Conservation (phyloP, 2,329 filamentous ascomycete genomes). For the Exserohilum rostratum region DNA sequence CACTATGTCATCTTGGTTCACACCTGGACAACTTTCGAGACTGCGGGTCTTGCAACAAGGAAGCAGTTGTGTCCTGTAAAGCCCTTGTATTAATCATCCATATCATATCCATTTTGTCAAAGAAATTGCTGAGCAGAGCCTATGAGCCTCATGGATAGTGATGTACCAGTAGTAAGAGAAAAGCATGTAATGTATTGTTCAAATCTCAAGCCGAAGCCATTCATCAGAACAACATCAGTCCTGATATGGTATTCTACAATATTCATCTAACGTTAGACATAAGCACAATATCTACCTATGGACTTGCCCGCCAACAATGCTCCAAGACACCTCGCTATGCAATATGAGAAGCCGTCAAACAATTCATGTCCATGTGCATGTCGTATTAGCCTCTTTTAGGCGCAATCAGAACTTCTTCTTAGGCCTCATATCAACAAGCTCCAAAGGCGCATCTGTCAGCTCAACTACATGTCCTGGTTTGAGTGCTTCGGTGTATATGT, state of each 20-base stretch:
- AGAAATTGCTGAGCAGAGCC: too few species aligned
- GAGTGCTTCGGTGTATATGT: slow-evolving; percentile 77
- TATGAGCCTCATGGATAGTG: too few species aligned
- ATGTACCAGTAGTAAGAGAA: too few species aligned
- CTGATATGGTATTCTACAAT: background rate
- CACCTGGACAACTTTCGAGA: too few species aligned
- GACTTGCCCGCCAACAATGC: background rate
- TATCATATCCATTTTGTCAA: too few species aligned
- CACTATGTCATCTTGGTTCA: too few species aligned
- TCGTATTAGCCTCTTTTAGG: background rate
- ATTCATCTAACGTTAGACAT: background rate
- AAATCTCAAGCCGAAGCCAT: background rate
- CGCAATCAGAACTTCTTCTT: slow-evolving; percentile 27
- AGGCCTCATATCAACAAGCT: slow-evolving; percentile 66
- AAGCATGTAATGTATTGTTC: background rate
- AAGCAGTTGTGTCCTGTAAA: too few species aligned
- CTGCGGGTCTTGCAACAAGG: too few species aligned
- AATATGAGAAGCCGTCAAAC: background rate
- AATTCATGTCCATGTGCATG: background rate
- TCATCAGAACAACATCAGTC: background rate
- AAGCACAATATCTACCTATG: background rate
- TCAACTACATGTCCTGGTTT: slow-evolving; percentile 65
- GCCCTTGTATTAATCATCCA: too few species aligned
- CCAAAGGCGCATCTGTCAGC: slow-evolving; percentile 62
- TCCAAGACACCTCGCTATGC: slow-evolving; percentile 13